Base-by-base conservation (phyloP, 2,329 filamentous ascomycete genomes). In the Mariannaea elegans region DNA sequence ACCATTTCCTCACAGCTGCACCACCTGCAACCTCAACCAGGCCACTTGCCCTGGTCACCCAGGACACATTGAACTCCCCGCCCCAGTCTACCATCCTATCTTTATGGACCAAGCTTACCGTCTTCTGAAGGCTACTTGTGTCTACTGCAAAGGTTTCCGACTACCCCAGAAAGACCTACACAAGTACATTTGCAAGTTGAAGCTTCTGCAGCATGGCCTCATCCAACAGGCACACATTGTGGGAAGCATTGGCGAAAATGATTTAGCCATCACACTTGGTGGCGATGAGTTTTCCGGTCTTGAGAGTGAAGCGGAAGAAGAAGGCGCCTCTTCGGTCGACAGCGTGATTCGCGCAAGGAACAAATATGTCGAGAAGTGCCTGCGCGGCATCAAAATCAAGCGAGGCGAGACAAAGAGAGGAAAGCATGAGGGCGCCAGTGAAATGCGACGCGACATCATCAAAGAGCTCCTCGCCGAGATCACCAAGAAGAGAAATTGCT, bases 81-180 rank as follows among this genome's bases (percentile, higher is more conserved):
- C 94, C 12, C 92, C 92, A 45, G 92, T 97, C 51, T 99, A 98
- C 75, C 94, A 99, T 76, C 92, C 94, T n/a, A 91, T 93, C 2
- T 98, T 97, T 73, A 90, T 99, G 82, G 94, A 97, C 73, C 94
- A 97, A 75, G 86, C 94, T 51, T 86, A 96, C 64, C 90, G 92
- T 42, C 82, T 99, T 44, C 84, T 99, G 18, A 89, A 93, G 68
- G 90, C 92, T 53, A 91, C 94, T 76, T 99, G 95, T 75, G 85
- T 90, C 60, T 97, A 97, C 80, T 99, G 96, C 78, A 90, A 94
- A 73, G 88, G 89, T 57, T 88, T 99, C 67, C 92, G 91, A 73
- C 84, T 97, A 74, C 83, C 90, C n/a, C 86, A 89, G 47, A 85
- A 88, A 52, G 86, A 92, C 62, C 82, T 97, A 63, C 92, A 94